phyloP scores from a whole-genome alignment of 2,329 filamentous ascomycete genomes.

The Cordyceps farinosa region DNA sequence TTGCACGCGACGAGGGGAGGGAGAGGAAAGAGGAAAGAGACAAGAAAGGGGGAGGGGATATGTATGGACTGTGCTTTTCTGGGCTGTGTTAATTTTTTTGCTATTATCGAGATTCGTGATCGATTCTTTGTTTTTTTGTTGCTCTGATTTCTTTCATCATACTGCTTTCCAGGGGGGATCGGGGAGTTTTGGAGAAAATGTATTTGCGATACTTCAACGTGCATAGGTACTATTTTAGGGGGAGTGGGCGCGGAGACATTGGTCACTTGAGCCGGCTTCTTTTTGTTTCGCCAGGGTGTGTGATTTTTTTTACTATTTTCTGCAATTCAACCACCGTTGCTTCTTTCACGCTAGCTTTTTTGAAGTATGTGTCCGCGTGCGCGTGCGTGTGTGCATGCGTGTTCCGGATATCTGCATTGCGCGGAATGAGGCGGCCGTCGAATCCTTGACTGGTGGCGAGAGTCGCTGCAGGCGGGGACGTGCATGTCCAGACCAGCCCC shows the following conservation, averaged over 20 bases:
- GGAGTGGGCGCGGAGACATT: neutral
- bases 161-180: neutral
- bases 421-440: too few species aligned
- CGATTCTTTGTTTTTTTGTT: neutral
- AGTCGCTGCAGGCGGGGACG: too few species aligned
- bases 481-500: too few species aligned
- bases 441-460: too few species aligned
- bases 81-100: neutral
- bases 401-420: neutral
- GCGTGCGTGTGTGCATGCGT: neutral
- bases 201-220: slow-evolving; percentile 11
- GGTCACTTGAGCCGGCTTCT: neutral
- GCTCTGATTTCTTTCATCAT: neutral
- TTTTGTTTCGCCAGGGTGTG: neutral
- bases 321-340: neutral
- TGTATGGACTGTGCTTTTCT: neutral
- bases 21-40: neutral
- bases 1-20: neutral
- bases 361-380: neutral
- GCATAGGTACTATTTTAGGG: slow-evolving; percentile 1
- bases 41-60: neutral
- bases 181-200: slow-evolving; percentile 10
- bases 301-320: neutral
- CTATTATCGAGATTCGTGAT: neutral
- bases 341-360: neutral